Evolutionary conservation across 805 yeast genomes (phyloP), one percentile per base, ranked within the genome.

Genomic region (Yarrowia hollandica): DNA sequence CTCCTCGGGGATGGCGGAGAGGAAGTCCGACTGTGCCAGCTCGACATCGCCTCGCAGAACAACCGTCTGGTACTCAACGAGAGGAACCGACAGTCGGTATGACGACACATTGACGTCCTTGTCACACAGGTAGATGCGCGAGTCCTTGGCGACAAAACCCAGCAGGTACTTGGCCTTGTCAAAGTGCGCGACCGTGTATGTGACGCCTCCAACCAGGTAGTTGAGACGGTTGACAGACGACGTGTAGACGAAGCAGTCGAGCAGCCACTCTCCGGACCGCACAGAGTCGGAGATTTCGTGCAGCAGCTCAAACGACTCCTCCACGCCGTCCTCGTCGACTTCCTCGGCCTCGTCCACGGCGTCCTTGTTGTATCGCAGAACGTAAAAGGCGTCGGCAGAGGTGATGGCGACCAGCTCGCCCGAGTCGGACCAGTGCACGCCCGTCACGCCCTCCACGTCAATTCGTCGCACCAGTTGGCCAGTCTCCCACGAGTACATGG

Each of bases 1-100:
- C 63, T 84, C 80, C 55, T 78, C 81, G 19, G 87, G 82, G 62
- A 82, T 78, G 60, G 76, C 79, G 26, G 77, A 81, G 30, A 81
- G 73, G 60, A 87, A 75, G 64, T 80, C 81, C 60, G 82, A 84
- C 15, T 60, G 42, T 7, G 95, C 90, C 64, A 83, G 86, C 64
- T 90, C 96, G 65, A 91, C 75, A 69, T 95, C 98, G 54, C 97
- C 97, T 71, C 99, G 85, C 73, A 92, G 79, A 3, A 92, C 96
- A 60, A 91, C 82, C 0, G 99, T 94, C 77, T 94, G 98, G 75
- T 90, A 91, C 76, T 92, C 98, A 64, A 94, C 79, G 4, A 94
- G 96, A 9, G 90, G 82, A 31, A 92, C 75, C 31, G 96, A 88
- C 55, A 94, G 79, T 68, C 79, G 83, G 77, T 91, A 90, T 19